Base-by-base conservation (phyloP, 164 flowering plant species). In the Chloranthus sessilifolius region DNA sequence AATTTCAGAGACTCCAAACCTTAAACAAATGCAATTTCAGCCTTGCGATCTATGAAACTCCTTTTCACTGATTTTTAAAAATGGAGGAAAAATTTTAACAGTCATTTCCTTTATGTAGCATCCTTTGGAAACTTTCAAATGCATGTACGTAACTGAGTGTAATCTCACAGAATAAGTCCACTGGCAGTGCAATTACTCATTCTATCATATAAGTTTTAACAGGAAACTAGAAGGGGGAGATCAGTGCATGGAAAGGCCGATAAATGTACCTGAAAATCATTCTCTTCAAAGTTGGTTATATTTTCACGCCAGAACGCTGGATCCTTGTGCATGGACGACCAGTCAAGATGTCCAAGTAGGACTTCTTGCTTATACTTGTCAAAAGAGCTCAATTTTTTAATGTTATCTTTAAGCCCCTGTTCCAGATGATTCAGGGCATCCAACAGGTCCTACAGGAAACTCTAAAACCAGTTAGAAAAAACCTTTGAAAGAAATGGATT, bases 291-390 rank as follows among this genome's bases (percentile, higher is more conserved):
- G 63, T 65, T 61, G n/a, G 72, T 61, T 27, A 87, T 73, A 40
- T 89, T 94, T 0, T 89, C 99, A 45, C 92, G 83, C 99, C 99
- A 94, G 63, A 94, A 94, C 16, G 39, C 52, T 26, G 85, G 74
- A 70, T 89, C 97, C 59, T 89, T 94, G 72, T 94, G 99, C 86
- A 89, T 76, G 3, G 96, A 95, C 21, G 97, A 74, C 99, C 99
- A 94, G 60, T 94, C 96, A 26, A 89, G 89, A 70, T 83, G 99
- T 21, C 96, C 99, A 17, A 86, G 84, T 49, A 84, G 92, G 40
- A 94, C 88, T 69, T 89, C 97, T 66, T 94, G 99, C 72, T 89
- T 86, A 69, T 94, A 94, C 70, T 86, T 83, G 17, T 94, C 97
- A 64, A 81, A 94, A 24, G 95, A 86, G 58, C 99, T 94, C 67